Base-by-base conservation (phyloP, 148 eudicot species). In the Nyssa sinensis region DNA sequence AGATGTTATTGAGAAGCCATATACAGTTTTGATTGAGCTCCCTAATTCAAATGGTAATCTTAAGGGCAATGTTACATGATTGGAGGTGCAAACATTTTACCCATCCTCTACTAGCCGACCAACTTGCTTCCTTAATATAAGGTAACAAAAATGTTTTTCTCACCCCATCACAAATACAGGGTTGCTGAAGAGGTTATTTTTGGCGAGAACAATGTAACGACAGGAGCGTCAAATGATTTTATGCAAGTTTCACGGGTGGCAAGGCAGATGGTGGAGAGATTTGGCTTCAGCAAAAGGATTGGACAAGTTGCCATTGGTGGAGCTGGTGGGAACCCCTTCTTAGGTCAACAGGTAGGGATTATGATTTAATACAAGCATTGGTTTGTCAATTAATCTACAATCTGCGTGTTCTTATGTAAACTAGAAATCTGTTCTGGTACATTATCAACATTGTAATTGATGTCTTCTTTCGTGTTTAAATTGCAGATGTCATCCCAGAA, bases 161-260 rank as follows among this genome's bases (percentile, higher is more conserved):
- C 51, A 44, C 51, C 16, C n/a, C 16, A 13, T 44, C 88, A n/a
- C n/a, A n/a, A n/a, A n/a, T n/a, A n/a, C n/a, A 96, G 99, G 82
- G 91, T 96, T 57, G 99, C 99, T 8, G 99, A 96, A 80, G 99
- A 96, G 88, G 97, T 93, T 34, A 96, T 96, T 59, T 96, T 96
- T 69, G 99, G 99, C 57, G 67, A 82, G 47, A 93, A 96, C 17
- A 96, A 96, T 61, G 99, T 96, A 31, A 96, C 99, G 29, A 96
- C 99, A 24, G 99, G 99, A 21, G 99, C 99, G 67, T 96, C 99
- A 6, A 96, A 89, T 32, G 99, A 96, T 72, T 96, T 96, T 80
- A 96, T 93, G 98, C 99, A 96, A 91, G 99, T 96, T 51, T 91
- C 99, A 23, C 82, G 99, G 74, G 99, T 96, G 71, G 99, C 99